Evolutionary conservation across 1,284 basidiomycete species (phyloP), one percentile per base, ranked within the genome.

Genomic region (Fistulina hepatica): DNA sequence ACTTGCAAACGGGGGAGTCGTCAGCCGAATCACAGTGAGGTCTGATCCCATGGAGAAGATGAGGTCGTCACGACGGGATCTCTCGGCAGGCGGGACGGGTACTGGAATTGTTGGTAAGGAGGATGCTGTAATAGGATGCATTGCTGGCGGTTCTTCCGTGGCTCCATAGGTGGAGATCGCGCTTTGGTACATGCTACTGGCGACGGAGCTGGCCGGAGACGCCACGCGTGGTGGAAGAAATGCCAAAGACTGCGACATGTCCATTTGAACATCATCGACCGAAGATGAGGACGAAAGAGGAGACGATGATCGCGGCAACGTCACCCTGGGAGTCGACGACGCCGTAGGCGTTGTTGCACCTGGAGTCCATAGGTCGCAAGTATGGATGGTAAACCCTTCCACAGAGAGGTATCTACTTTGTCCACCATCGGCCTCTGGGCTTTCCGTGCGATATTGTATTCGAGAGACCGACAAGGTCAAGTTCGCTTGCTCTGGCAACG

Each of bases 181-280:
- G 48, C 82, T 86, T 48, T 82, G 69, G 53, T 85, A 86, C 66
- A 86, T 73, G 52, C 71, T 80, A 39, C 65, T 67, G 13, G 60
- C 52, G 34, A 60, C 50, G 35, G 72, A 68, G 33, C 61, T 64
- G 17, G 65, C 48, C 4, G 69, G 64, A n/a, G 69, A 73, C 4
- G 44, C 38, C n/a, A 61, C 45, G 23, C 61, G 51, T 22, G 63
- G 61, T 40, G 68, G 70, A 26, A 86, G 62, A 30, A 60, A 65
- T 5, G 68, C 74, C 32, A 86, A 61, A 5, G 82, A 85, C 50
- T 84, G 81, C 4, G 81, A 78, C 81, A 86, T 85, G 39, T 68
- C 58, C 52, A 72, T 57, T 32, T 72, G 70, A 2, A 69, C 65
- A 27, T 77, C 74, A 48, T 83, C 81, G 43, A 83, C 81, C 32